These are phyloP conservation scores for Schwanniomyces polymorphus DNA, from an alignment of 805 yeast genomes.

Conservation along the genomic window DNA sequence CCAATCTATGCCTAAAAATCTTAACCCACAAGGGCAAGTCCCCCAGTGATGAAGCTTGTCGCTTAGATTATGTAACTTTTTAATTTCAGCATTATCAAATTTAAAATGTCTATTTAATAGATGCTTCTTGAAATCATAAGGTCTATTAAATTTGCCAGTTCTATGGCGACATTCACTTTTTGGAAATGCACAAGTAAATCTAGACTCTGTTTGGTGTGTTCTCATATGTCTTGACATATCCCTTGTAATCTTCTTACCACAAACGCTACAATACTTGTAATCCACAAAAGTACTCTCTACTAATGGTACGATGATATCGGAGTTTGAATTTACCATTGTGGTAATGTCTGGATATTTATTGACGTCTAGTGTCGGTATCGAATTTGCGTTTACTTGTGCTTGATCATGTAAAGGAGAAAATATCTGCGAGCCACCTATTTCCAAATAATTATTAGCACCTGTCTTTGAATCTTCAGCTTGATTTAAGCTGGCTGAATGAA, in stretches of 20 bases:
- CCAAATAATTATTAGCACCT: background rate
- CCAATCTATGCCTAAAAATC: slow-evolving; percentile 36
- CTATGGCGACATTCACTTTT: slow-evolving; percentile 55
- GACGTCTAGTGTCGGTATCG: slow-evolving; percentile 1
- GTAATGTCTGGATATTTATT: slow-evolving; percentile 39
- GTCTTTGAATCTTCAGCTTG: background rate
- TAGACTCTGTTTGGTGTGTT: slow-evolving; percentile 56
- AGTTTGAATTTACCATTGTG: slow-evolving; percentile 35
- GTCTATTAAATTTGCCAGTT: slow-evolving; percentile 63
- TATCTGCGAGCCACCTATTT: background rate
- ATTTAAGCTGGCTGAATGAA: background rate
- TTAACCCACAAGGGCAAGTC: slow-evolving; percentile 43
- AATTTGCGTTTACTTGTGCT: background rate
- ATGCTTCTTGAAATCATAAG: slow-evolving; percentile 69
- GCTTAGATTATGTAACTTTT: slow-evolving; percentile 47
- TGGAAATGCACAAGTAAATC: slow-evolving; percentile 62
- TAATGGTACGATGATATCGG: slow-evolving; percentile 30
- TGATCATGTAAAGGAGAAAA: background rate
- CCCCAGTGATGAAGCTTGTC: slow-evolving; percentile 55
- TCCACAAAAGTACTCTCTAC: slow-evolving; percentile 42
- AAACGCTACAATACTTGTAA: slow-evolving; percentile 45
- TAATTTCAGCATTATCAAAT: slow-evolving; percentile 48
- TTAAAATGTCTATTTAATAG: slow-evolving; percentile 58
- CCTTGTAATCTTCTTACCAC: slow-evolving; percentile 55
- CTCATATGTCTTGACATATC: slow-evolving; percentile 65